Evolutionary conservation across 2,329 filamentous ascomycete species (phyloP).

Genomic region (Paramyrothecium roridum): DNA sequence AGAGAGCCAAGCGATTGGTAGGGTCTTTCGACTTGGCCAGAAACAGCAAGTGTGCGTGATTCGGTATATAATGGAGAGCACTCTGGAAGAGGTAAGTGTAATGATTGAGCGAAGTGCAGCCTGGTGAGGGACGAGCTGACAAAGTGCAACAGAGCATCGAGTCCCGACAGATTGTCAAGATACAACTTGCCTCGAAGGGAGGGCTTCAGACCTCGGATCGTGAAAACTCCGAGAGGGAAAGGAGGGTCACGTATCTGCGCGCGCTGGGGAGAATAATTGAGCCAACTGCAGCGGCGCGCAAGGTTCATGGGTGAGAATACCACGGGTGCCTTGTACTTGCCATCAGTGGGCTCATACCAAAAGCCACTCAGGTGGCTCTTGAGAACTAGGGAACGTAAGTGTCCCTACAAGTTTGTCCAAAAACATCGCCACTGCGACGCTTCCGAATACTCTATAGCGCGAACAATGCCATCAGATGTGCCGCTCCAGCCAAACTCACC

Average conservation of each 20-base stretch:
- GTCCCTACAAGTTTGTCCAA: no score
- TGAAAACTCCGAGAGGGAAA: neutral
- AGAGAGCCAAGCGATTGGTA: slow-evolving; percentile 44
- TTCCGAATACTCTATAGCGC: no score
- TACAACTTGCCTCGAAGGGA: neutral
- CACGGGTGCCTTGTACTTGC: no score
- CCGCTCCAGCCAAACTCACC: no score
- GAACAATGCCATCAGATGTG: no score
- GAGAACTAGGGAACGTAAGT: no score
- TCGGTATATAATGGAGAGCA: slow-evolving; percentile 37
- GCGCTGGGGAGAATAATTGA: neutral
- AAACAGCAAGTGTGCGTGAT: slow-evolving; percentile 32
- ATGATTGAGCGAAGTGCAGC: no score
- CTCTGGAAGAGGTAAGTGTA: slow-evolving; percentile 35
- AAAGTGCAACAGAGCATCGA: slow-evolving; percentile 1
- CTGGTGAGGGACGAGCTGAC: no score
- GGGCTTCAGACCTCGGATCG: neutral
- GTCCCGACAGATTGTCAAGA: neutral
- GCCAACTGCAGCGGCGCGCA: neutral
- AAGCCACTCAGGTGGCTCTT: no score
- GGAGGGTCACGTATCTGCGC: neutral
- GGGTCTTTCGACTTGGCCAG: slow-evolving; percentile 41
- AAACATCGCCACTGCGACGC: no score
- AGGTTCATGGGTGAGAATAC: no score
- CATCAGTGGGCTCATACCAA: no score